Evolutionary conservation across 2,329 filamentous ascomycete species (phyloP).

Genomic region (Diaporthe australafricana): DNA sequence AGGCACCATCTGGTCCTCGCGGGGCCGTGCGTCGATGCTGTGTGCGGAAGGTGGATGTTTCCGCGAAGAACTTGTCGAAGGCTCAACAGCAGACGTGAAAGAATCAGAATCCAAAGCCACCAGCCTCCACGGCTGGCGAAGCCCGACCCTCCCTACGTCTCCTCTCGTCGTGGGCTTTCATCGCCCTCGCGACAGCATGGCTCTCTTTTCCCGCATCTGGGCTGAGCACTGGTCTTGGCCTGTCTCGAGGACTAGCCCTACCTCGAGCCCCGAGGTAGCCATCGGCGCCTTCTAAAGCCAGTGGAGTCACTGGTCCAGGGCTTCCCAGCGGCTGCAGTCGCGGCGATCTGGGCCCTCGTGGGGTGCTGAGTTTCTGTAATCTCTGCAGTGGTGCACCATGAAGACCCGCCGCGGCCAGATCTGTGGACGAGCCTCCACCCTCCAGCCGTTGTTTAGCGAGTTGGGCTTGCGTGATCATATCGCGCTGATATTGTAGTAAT

Average conservation of each 20-base stretch:
- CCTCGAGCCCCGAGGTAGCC: constrained; percentile 49
- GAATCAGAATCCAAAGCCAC: constrained; percentile 45
- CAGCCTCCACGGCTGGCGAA: constrained; percentile 49
- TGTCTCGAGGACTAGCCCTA: constrained; percentile 6
- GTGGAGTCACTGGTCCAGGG: constrained; percentile 71
- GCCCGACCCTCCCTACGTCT: constrained; percentile 46
- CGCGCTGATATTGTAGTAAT: constrained; percentile 69
- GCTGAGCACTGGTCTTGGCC: constrained; percentile 37
- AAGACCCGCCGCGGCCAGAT: constrained; percentile 47
- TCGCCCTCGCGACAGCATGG: constrained; percentile 46
- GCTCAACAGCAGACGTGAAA: no score
- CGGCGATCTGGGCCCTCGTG: constrained; percentile 56
- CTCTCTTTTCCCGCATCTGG: constrained; percentile 41
- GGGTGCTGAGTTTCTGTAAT: background rate
- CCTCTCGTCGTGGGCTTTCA: constrained; percentile 48
- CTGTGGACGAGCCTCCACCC: constrained; percentile 42
- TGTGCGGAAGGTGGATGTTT: background rate
- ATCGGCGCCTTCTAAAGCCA: constrained; percentile 62
- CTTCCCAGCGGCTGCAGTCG: constrained; percentile 65
- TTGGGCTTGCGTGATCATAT: constrained; percentile 70
- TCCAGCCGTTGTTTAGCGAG: constrained; percentile 54
- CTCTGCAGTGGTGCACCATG: constrained; percentile 54
- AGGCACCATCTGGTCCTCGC: background rate
- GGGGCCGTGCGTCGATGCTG: background rate
- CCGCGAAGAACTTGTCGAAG: background rate